Base-by-base conservation (phyloP, 1,139 yeast species). In the Saccharomyces pastorianus region DNA sequence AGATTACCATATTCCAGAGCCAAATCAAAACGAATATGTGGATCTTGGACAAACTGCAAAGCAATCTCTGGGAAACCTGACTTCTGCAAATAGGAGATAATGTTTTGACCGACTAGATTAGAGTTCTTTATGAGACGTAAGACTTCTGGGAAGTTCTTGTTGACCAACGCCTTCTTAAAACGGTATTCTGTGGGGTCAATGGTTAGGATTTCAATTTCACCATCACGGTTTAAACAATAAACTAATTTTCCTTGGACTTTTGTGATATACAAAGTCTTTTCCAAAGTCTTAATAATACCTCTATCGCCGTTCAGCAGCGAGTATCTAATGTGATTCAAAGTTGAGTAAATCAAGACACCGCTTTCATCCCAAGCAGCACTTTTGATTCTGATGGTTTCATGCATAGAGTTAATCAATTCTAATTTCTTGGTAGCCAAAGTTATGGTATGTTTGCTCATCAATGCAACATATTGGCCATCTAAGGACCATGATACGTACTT, bases 331-430 rank as follows among this genome's bases (percentile, higher is more conserved):
- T 95, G 99, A 73, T 93, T 93, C 69, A 95, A 79, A 25, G 99
- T 95, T 27, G 97, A 86, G 72, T 91, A 95, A 62, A 95, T 79
- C 69, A 95, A 79, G 44, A 95, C 96, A 50, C 95, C 95, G 49
- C 88, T 78, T 64, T 90, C 97, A 70, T 93, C 99, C 98, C 98
- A 95, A 11, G 96, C 90, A 50, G 97, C 98, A 74, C 96, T 85
- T 76, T 95, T 95, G 66, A 95, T 89, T 71, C 99, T 81, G 62
- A 95, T 93, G 4, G 99, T 93, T 74, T 95, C 99, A 69, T 91
- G 98, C 81, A 91, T 80, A 4, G 96, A 84, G 53, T 93, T 85
- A 47, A 90, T 78, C 59, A 84, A 75, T 68, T 89, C 90, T 64
- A 93, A 79, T 61, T 83, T 84, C 70, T 82, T 86, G 64, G 83